Evolutionary conservation across 495 filamentous ascomycete genomes (phyloP).

Genomic region (Xanthoparmelia taractica): DNA sequence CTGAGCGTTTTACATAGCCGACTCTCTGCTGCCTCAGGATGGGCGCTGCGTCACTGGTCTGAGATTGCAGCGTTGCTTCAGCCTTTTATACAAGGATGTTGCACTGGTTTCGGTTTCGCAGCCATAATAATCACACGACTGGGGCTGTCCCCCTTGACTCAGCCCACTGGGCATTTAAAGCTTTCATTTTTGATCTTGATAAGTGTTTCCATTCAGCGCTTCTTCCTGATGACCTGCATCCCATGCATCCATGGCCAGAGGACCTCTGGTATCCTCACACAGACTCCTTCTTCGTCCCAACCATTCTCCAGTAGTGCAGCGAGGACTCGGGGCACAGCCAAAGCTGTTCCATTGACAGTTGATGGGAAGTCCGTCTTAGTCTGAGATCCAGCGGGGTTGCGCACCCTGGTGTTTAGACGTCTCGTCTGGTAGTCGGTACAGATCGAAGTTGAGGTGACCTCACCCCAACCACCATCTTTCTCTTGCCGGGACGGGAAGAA

Average conservation of each 20-base stretch:
- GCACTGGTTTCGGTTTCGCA: not conserved
- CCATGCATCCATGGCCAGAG: conserved; percentile 79
- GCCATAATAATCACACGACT: not conserved
- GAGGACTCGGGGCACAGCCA: conserved; percentile 83
- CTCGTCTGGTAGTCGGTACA: conserved; percentile 94
- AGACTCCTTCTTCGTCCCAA: conserved; percentile 39
- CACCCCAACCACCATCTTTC: conserved; percentile 78
- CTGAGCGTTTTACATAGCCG: not conserved
- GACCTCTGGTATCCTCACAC: conserved; percentile 66
- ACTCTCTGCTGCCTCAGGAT: not conserved
- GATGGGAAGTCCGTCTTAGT: conserved; percentile 54
- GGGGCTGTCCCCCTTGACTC: too few species aligned
- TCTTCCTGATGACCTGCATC: conserved; percentile 52
- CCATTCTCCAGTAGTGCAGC: conserved; percentile 91
- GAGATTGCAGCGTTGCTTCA: not conserved
- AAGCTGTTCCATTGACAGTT: conserved; percentile 89
- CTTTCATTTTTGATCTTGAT: not conserved
- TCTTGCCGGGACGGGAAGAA: conserved; percentile 77
- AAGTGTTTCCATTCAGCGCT: conserved; percentile 1
- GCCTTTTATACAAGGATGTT: not conserved
- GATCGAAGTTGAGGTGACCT: conserved; percentile 82
- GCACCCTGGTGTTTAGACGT: conserved; percentile 64
- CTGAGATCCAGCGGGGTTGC: conserved; percentile 24
- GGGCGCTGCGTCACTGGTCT: not conserved
- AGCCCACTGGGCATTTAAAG: too few species aligned